These are phyloP conservation scores for Cyclotella kingstonii DNA, from an alignment of 108 stramenopile genomes.

Conservation along the genomic window DNA sequence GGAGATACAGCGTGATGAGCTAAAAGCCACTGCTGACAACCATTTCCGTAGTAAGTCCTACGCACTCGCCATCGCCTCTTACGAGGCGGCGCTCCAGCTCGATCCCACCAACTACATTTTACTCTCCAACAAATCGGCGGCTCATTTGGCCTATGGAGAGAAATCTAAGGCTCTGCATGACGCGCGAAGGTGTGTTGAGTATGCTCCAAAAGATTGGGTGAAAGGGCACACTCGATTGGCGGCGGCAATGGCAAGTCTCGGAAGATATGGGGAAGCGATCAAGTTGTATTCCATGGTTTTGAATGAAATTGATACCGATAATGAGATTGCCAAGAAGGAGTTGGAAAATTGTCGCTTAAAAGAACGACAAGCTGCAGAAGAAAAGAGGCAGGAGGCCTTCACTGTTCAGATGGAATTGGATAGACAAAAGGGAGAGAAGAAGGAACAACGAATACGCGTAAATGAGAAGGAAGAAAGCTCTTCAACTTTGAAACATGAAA, in stretches of 20 bases:
- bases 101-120: slow-evolving; percentile 64
- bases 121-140: slow-evolving; percentile 78
- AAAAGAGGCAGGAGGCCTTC: slow-evolving; percentile 38
- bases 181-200: slow-evolving; percentile 59
- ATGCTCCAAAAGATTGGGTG: slow-evolving; percentile 37
- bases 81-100: slow-evolving; percentile 62
- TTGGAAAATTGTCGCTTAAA: slow-evolving; percentile 54
- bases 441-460: slow-evolving; percentile 11
- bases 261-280: slow-evolving; percentile 61
- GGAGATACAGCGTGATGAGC: slow-evolving; percentile 72
- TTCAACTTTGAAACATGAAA: slow-evolving; percentile 34
- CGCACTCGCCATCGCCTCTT: slow-evolving; percentile 59
- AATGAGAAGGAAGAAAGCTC: slow-evolving; percentile 13
- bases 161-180: slow-evolving; percentile 75
- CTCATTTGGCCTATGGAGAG: slow-evolving; percentile 71
- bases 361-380: slow-evolving; percentile 22
- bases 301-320: slow-evolving; percentile 51
- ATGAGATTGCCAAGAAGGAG: slow-evolving; percentile 63
- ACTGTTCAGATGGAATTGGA: slow-evolving; percentile 36
- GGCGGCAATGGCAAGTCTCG: slow-evolving; percentile 70
- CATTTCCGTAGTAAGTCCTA: slow-evolving; percentile 67
- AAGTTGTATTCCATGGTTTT: slow-evolving; percentile 55
- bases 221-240: slow-evolving; percentile 79
- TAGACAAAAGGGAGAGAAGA: slow-evolving; percentile 35
- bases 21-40: slow-evolving; percentile 59